A percentile compares a stretch with the other conserved stretches of the same genome.
phyloP scores from a whole-genome alignment of 106 monocot genomes.

The Alisma plantagoaquatica region DNA sequence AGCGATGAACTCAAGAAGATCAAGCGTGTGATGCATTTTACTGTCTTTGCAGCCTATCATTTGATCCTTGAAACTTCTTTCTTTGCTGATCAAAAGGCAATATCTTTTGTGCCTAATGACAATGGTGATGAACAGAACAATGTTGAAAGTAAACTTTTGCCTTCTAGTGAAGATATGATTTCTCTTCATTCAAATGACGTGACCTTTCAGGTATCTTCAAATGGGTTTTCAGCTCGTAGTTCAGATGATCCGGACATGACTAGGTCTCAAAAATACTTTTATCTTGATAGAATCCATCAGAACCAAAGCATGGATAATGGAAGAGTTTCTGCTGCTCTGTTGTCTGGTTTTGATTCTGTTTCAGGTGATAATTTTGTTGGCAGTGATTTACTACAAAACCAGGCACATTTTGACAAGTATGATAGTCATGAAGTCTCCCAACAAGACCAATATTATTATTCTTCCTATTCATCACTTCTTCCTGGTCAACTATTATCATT shows the following conservation, averaged over 20 bases:
- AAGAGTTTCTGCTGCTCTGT: constrained; percentile 1
- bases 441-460: too few species aligned
- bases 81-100: constrained; percentile 76
- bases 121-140: too few species aligned
- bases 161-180: too few species aligned
- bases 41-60: constrained; percentile 91
- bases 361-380: not conserved
- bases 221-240: too few species aligned
- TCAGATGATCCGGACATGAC: too few species aligned
- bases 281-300: too few species aligned
- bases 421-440: too few species aligned
- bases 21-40: constrained; percentile 64
- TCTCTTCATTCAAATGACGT: too few species aligned
- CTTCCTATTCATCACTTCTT: constrained; percentile 10
- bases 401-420: too few species aligned
- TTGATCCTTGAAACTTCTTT: constrained; percentile 88
- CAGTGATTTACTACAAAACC: too few species aligned
- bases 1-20: constrained; percentile 86
- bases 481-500: constrained; percentile 29
- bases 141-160: constrained; percentile 1
- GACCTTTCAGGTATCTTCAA: too few species aligned
- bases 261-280: too few species aligned
- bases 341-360: constrained; percentile 5
- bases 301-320: constrained; percentile 5
- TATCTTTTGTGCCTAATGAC: constrained; percentile 38